These are phyloP conservation scores for Microcera coccophila DNA, from an alignment of 2,329 filamentous ascomycete species.

Conservation along the genomic window DNA sequence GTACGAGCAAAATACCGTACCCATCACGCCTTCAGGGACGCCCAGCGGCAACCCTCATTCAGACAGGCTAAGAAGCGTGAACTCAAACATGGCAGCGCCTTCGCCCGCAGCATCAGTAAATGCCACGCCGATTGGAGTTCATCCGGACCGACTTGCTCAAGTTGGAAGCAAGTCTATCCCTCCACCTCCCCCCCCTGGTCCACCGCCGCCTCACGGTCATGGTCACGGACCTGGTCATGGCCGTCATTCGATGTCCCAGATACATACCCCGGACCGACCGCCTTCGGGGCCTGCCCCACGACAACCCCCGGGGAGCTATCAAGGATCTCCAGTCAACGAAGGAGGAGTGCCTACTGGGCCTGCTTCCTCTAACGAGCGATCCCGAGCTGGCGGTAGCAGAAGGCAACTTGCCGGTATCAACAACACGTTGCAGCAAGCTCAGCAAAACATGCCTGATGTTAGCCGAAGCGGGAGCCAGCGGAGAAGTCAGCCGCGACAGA, in stretches of 20 bases:
- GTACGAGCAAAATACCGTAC: slow-evolving; percentile 36
- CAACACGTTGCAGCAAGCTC: slow-evolving; percentile 52
- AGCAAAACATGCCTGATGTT: slow-evolving; percentile 38
- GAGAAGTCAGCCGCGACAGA: slow-evolving; percentile 37
- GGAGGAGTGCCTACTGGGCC: slow-evolving; percentile 34
- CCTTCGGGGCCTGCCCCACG: slow-evolving; percentile 20
- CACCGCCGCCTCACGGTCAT: slow-evolving; percentile 23
- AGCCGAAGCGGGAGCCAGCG: slow-evolving; percentile 35
- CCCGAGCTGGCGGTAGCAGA: slow-evolving; percentile 38
- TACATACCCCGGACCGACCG: slow-evolving; percentile 33
- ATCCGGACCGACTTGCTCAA: slow-evolving; percentile 50
- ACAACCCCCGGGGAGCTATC: slow-evolving; percentile 21
- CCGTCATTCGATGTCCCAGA: slow-evolving; percentile 30
- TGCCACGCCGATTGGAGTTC: slow-evolving; percentile 35
- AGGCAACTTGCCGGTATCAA: slow-evolving; percentile 59
- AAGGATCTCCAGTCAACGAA: slow-evolving; percentile 25
- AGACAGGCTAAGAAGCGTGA: slow-evolving; percentile 42
- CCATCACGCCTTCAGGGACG: slow-evolving; percentile 27
- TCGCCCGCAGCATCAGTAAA: slow-evolving; percentile 24
- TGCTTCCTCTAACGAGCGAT: slow-evolving; percentile 35
- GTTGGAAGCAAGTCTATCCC: slow-evolving; percentile 34
- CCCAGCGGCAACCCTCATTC: slow-evolving; percentile 32
- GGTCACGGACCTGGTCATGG: slow-evolving; percentile 25
- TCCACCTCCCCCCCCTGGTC: slow-evolving; percentile 33
- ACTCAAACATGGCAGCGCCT: slow-evolving; percentile 20